phyloP scores from a whole-genome alignment of 352 stramenopile genomes.

The Globisporangium canariense region DNA sequence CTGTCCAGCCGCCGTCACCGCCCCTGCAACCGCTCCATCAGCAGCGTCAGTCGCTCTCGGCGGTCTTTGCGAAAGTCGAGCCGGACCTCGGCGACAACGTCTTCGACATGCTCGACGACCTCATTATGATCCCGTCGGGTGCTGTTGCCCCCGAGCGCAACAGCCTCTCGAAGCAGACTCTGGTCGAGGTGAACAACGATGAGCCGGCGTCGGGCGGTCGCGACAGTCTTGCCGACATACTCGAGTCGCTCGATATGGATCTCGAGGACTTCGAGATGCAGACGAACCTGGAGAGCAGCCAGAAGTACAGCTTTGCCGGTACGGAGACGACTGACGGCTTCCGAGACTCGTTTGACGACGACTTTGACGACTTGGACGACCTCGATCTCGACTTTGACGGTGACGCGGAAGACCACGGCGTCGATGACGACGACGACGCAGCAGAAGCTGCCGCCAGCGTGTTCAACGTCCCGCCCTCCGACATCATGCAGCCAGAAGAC shows the following conservation, averaged over 20 bases:
- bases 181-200: conserved; percentile 31
- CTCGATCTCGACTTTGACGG: conserved; percentile 36
- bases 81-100: conserved; percentile 81
- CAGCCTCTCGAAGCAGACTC: conserved; percentile 53
- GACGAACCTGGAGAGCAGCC: conserved; percentile 18
- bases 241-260: conserved; percentile 85
- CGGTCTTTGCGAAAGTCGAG: conserved; percentile 67
- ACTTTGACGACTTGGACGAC: conserved; percentile 47
- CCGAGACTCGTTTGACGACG: conserved; percentile 62
- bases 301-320: conserved; percentile 36
- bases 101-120: conserved; percentile 86
- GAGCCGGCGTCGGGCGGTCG: conserved; percentile 28
- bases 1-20: conserved; percentile 2
- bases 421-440: conserved; percentile 33
- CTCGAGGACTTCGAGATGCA: conserved; percentile 62
- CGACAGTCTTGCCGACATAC: conserved; percentile 78
- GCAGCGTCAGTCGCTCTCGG: conserved; percentile 47
- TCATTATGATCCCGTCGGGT: conserved; percentile 77
- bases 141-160: conserved; percentile 48
- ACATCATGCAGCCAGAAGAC: conserved; percentile 33
- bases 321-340: conserved; percentile 35
- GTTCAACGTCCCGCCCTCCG: conserved; percentile 12
- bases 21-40: conserved; percentile 24
- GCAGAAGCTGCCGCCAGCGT: background rate
- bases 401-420: conserved; percentile 59